These are phyloP conservation scores for Polytrichum formosum DNA, from an alignment of 225 moss, liverwort and hornwort genomes.

Conservation along the genomic window DNA sequence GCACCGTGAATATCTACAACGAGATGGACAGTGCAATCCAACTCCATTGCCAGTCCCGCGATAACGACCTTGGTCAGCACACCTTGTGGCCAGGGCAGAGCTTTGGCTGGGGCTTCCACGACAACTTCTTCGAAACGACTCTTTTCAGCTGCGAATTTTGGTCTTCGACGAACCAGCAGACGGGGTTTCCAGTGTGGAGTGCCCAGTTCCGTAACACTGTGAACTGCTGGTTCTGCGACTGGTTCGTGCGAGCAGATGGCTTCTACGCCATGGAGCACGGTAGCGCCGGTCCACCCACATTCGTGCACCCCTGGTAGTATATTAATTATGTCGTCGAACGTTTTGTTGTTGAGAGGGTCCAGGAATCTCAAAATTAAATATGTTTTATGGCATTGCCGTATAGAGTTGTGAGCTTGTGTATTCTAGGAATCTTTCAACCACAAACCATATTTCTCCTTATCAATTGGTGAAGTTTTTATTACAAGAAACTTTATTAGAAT, in stretches of 20 bases:
- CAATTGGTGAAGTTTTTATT: too few relatives aligned
- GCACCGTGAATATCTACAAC: not conserved
- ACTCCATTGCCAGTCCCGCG: not conserved
- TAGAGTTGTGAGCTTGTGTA: too few relatives aligned
- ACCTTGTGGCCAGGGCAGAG: slow-evolving; percentile 3
- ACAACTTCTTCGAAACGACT: slow-evolving; percentile 1
- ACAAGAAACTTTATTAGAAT: too few relatives aligned
- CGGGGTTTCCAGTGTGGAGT: not conserved
- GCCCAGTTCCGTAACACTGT: not conserved
- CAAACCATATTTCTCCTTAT: too few relatives aligned
- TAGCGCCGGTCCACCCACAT: too few relatives aligned
- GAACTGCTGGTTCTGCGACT: not conserved
- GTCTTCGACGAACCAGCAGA: not conserved
- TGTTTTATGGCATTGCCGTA: too few relatives aligned
- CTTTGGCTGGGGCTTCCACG: slow-evolving; percentile 3
- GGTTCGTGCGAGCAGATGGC: not conserved
- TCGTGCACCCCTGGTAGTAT: too few relatives aligned
- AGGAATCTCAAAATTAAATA: too few relatives aligned
- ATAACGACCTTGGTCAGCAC: not conserved
- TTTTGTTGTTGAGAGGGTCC: too few relatives aligned
- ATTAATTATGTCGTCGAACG: too few relatives aligned
- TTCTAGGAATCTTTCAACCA: too few relatives aligned
- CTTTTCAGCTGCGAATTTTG: not conserved
- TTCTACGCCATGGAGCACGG: not conserved
- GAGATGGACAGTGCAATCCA: not conserved